phyloP scores from a whole-genome alignment of 441 rosid genomes.

The Aquilaria agallochum region DNA sequence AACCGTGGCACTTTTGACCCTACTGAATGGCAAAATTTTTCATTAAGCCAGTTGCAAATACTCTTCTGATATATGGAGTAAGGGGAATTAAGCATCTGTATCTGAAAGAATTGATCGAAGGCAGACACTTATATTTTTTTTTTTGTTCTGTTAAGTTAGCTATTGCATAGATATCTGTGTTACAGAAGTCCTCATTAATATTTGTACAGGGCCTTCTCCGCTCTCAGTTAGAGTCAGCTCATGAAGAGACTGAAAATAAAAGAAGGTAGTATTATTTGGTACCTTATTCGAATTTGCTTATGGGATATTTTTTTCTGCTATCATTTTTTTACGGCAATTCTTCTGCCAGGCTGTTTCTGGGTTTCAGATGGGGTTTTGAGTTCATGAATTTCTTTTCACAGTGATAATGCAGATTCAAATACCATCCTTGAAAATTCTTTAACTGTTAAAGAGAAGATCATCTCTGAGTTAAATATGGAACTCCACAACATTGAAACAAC shows the following conservation, averaged over 20 bases:
- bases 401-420: conserved; percentile 76
- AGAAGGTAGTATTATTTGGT: conserved; percentile 46
- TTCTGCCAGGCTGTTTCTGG: conserved; percentile 11
- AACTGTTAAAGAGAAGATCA: conserved; percentile 91
- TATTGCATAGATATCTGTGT: no score
- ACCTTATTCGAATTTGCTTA: no score
- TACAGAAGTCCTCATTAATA: conserved; percentile 1
- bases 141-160: not conserved
- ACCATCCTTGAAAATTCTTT: conserved; percentile 84
- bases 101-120: conserved; percentile 3
- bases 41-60: not conserved
- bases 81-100: conserved; percentile 1
- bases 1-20: no score
- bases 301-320: not conserved
- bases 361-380: conserved; percentile 10
- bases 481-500: conserved; percentile 86
- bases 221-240: conserved; percentile 84
- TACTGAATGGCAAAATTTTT: no score
- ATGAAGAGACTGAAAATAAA: conserved; percentile 75
- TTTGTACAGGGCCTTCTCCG: conserved; percentile 75
- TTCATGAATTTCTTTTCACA: conserved; percentile 29
- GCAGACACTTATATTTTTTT: conserved; percentile 1
- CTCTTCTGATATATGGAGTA: conserved; percentile 6
- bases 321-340: not conserved
- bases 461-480: conserved; percentile 92